phyloP scores from a whole-genome alignment of 345 rosid species.

The Ceriops decandra region DNA sequence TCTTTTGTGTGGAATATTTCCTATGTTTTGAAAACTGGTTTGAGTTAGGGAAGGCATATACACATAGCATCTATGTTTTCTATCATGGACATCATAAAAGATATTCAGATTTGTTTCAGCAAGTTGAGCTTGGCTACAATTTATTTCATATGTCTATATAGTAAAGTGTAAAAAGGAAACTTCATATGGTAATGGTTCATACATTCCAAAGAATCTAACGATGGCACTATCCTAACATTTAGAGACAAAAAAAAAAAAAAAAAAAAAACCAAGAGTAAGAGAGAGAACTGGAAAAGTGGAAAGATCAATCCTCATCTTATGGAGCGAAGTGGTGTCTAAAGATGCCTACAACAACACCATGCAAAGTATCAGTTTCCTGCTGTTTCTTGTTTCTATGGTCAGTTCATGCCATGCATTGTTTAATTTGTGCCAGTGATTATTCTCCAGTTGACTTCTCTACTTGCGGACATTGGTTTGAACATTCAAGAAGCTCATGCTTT shows the following conservation, averaged over 20 bases:
- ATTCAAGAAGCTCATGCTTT: conserved; percentile 97
- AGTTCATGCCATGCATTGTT: conserved; percentile 8
- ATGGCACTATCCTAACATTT: not conserved
- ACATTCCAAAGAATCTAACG: not conserved
- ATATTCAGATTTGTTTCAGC: conserved; percentile 6
- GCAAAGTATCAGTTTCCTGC: no score
- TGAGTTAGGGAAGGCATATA: not conserved
- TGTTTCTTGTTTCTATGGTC: not conserved
- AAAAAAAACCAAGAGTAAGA: no score
- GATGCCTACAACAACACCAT: no score
- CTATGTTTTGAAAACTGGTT: not conserved
- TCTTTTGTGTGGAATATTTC: not conserved
- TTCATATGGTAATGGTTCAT: not conserved
- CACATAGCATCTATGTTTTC: not conserved
- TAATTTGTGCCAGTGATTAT: conserved; percentile 7
- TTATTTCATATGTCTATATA: not conserved
- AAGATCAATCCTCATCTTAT: no score
- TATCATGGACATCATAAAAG: not conserved
- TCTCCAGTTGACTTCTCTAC: conserved; percentile 73
- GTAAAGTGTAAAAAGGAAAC: not conserved
- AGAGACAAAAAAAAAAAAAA: no score
- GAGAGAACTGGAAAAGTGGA: no score
- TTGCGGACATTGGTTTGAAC: conserved; percentile 87
- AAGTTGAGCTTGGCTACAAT: not conserved
- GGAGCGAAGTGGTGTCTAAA: no score